These are phyloP conservation scores for Pyrenula aspistea DNA, from an alignment of 495 filamentous ascomycete species.

Conservation along the genomic window DNA sequence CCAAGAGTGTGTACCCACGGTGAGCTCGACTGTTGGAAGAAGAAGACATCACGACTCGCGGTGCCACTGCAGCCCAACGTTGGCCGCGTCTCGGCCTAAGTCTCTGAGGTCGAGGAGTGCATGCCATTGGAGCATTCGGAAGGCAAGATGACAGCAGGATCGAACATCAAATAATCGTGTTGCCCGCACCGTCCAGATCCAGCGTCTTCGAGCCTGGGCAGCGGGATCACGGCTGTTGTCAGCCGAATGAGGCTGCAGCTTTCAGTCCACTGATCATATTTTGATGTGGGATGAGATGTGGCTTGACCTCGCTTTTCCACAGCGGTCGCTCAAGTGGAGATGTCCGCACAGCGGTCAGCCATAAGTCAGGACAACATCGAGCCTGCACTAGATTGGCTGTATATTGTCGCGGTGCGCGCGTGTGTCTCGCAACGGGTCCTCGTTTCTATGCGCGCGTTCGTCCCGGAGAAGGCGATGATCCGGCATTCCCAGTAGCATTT, in stretches of 20 bases:
- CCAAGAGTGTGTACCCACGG: not conserved
- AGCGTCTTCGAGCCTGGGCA: not conserved
- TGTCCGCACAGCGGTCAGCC: too few species aligned
- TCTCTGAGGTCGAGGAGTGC: not conserved
- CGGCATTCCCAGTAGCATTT: too few species aligned
- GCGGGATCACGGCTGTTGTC: not conserved
- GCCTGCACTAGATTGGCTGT: too few species aligned
- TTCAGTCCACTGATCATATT: too few species aligned
- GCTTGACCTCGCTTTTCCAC: too few species aligned
- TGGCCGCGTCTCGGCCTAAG: not conserved
- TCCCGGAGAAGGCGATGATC: too few species aligned
- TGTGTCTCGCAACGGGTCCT: too few species aligned
- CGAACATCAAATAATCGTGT: not conserved
- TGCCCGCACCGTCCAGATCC: not conserved
- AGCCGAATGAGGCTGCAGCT: not conserved
- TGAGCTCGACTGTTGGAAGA: not conserved
- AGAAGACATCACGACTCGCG: not conserved
- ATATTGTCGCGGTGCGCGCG: too few species aligned
- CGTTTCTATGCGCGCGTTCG: too few species aligned
- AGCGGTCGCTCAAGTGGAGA: too few species aligned
- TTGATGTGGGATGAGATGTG: too few species aligned
- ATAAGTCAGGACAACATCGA: too few species aligned
- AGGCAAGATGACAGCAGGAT: not conserved
- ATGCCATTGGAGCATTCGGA: not conserved
- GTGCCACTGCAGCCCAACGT: not conserved